phyloP scores from a whole-genome alignment of 257 asterid species.

The Fraxinus anomala region DNA sequence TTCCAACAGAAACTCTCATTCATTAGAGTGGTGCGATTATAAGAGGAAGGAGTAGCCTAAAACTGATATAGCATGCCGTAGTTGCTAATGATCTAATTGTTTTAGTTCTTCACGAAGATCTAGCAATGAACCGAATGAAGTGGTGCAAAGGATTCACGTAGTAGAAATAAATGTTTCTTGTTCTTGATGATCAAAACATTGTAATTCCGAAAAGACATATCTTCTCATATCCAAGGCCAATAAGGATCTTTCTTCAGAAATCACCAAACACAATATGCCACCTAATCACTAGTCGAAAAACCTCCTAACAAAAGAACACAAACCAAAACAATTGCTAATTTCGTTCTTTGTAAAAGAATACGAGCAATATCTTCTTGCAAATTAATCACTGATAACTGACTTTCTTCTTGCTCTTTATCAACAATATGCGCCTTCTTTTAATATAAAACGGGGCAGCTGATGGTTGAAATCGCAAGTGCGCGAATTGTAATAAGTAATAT shows the following conservation, averaged over 20 bases:
- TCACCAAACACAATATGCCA: background rate
- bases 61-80: too few relatives aligned
- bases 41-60: background rate
- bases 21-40: background rate
- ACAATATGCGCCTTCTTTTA: too few relatives aligned
- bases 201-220: background rate
- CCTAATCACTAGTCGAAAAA: background rate
- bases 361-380: too few relatives aligned
- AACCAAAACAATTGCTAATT: background rate
- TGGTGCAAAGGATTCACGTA: background rate
- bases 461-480: too few relatives aligned
- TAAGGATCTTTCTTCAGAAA: background rate
- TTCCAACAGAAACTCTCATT: background rate
- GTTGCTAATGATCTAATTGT: too few relatives aligned
- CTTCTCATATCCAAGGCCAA: background rate
- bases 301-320: background rate
- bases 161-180: background rate
- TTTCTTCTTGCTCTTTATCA: too few relatives aligned
- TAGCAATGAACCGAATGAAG: too few relatives aligned
- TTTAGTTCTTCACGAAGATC: too few relatives aligned
- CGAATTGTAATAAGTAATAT: too few relatives aligned
- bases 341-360: too few relatives aligned
- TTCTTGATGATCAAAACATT: background rate
- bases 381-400: too few relatives aligned
- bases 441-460: too few relatives aligned